These are phyloP conservation scores for Backusella australiensis DNA, from an alignment of 192 early-diverging fungal species.

Conservation along the genomic window DNA sequence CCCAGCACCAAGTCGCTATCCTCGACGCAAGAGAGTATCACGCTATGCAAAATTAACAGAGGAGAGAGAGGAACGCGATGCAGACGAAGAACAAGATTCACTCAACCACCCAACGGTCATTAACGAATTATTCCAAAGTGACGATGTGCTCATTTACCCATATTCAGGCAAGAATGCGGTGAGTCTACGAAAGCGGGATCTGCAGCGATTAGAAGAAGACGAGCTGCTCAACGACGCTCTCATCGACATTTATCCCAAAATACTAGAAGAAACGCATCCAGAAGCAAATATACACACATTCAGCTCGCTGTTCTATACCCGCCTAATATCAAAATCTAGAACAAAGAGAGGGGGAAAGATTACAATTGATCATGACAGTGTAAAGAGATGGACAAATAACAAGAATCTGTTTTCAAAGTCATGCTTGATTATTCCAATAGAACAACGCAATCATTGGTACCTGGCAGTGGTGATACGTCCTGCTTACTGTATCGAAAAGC, in stretches of 20 bases:
- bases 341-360: not conserved
- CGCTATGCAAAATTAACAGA: not conserved
- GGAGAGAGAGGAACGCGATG: not conserved
- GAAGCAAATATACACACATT: not conserved
- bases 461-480: not conserved
- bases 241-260: slow-evolving; percentile 3
- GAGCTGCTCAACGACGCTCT: not conserved
- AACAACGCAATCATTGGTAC: slow-evolving; percentile 3
- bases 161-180: not conserved
- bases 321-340: not conserved
- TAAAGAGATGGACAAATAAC: not conserved
- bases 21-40: not conserved
- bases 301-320: slow-evolving; percentile 10
- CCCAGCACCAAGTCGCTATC: not conserved
- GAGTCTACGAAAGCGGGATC: not conserved
- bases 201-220: slow-evolving; percentile 1
- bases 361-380: not conserved
- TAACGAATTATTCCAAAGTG: not conserved
- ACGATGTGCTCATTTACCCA: not conserved
- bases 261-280: not conserved
- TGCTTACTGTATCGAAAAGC: not conserved
- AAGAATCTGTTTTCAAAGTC: not conserved
- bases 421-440: not conserved
- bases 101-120: not conserved
- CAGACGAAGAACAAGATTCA: not conserved